A percentile compares a stretch with the other conserved stretches of the same genome.
phyloP scores from a whole-genome alignment of 164 flowering plant species.

The Piper longum region DNA sequence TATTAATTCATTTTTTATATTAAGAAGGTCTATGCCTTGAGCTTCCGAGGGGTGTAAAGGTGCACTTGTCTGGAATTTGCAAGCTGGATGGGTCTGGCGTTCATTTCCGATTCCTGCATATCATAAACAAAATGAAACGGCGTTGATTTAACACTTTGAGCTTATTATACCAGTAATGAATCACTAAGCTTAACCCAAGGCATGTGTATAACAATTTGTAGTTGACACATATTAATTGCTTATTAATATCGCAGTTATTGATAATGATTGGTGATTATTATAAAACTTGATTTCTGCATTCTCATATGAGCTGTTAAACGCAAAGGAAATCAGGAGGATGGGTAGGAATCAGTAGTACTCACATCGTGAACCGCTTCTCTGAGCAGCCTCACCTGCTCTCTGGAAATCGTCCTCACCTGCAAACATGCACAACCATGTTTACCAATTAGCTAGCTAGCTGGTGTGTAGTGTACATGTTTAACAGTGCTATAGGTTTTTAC shows the following conservation, averaged over 20 bases:
- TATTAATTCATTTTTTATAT: too few relatives aligned
- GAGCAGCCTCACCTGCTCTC: conserved; percentile 10
- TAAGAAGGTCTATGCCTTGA: background rate
- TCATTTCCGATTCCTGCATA: conserved; percentile 5
- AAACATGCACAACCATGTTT: background rate
- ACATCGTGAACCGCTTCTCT: conserved; percentile 11
- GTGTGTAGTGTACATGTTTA: too few relatives aligned
- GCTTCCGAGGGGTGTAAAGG: background rate
- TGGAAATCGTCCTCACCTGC: conserved; percentile 13
- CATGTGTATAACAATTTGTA: too few relatives aligned
- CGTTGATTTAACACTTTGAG: background rate
- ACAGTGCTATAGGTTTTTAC: too few relatives aligned
- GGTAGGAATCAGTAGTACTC: background rate
- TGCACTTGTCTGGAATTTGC: conserved; percentile 1
- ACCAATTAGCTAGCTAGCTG: too few relatives aligned
- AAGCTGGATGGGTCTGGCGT: conserved; percentile 6
- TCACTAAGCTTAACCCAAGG: too few relatives aligned
- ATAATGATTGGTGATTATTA: too few relatives aligned
- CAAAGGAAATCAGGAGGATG: background rate
- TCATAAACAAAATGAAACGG: background rate
- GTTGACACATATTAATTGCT: too few relatives aligned
- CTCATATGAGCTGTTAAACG: background rate
- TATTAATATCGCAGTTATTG: too few relatives aligned
- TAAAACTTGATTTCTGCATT: too few relatives aligned
- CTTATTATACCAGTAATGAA: background rate